phyloP scores from a whole-genome alignment of 208 protist genomes.

The Herpetomonas tarakana region DNA sequence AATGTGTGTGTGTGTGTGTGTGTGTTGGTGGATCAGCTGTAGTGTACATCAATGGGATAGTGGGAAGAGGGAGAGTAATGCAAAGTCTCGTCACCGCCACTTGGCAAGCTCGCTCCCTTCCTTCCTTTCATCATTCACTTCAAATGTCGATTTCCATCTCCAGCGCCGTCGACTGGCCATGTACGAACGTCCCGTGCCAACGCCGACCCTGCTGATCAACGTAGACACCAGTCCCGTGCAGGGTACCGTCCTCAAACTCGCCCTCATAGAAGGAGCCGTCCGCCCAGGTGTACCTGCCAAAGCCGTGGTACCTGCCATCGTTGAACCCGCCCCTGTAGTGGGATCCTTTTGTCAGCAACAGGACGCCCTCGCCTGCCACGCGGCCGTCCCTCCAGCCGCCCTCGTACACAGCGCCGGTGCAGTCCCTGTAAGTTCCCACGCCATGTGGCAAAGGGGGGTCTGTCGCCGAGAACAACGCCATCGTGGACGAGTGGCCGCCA shows the following conservation, averaged over 20 bases:
- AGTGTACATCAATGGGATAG: too few relatives aligned
- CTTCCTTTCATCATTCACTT: too few relatives aligned
- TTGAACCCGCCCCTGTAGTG: conserved; percentile 56
- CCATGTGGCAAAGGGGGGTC: conserved; percentile 29
- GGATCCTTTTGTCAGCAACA: conserved; percentile 56
- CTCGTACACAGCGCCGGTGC: conserved; percentile 65
- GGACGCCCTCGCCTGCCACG: conserved; percentile 54
- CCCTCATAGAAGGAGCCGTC: conserved; percentile 88
- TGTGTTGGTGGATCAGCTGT: too few relatives aligned
- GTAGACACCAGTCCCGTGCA: conserved; percentile 86
- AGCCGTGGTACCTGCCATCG: conserved; percentile 61
- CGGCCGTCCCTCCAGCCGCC: conserved; percentile 81
- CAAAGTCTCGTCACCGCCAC: too few relatives aligned
- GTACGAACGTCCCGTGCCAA: conserved; percentile 76
- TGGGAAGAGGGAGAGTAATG: too few relatives aligned
- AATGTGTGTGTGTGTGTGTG: too few relatives aligned
- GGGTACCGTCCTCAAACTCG: conserved; percentile 70
- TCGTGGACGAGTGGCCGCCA: conserved; percentile 27
- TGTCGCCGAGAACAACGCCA: conserved; percentile 12
- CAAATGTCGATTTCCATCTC: conserved; percentile 55
- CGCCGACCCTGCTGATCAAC: conserved; percentile 56
- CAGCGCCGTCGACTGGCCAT: conserved; percentile 42
- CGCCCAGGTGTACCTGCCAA: conserved; percentile 78
- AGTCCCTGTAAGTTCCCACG: conserved; percentile 42
- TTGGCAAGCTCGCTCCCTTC: too few relatives aligned